Conservation (phyloP, 2,329 filamentous ascomycete species). For the Fusarium denticulatum region DNA sequence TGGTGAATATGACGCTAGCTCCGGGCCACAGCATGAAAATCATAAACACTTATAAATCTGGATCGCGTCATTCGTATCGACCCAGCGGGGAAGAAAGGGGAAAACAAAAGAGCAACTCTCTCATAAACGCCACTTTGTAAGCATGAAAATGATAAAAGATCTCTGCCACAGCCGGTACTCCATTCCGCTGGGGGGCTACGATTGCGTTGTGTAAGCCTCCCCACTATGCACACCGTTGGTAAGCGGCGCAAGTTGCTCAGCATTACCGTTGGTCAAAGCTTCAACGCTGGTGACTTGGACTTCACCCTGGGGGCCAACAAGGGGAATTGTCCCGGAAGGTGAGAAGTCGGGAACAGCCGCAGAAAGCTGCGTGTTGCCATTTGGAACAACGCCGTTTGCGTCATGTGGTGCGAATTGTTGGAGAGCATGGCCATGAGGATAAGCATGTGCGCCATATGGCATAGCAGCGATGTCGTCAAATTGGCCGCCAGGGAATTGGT, state of each 20-base stretch:
- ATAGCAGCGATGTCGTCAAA: slow-evolving; percentile 47
- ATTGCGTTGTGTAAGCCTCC: slow-evolving; percentile 19
- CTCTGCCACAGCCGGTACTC: slow-evolving; percentile 3
- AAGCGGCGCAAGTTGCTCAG: slow-evolving; percentile 27
- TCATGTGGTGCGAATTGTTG: slow-evolving; percentile 53
- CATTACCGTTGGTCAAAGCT: slow-evolving; percentile 36
- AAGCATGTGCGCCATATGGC: slow-evolving; percentile 47
- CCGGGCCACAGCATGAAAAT: slow-evolving; percentile 22
- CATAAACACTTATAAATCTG: slow-evolving; percentile 35
- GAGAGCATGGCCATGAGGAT: slow-evolving; percentile 43
- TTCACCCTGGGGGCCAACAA: slow-evolving; percentile 24
- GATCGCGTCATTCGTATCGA: slow-evolving; percentile 33
- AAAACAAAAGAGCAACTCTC: slow-evolving; percentile 10
- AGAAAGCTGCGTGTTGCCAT: slow-evolving; percentile 49
- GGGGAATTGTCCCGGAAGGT: slow-evolving; percentile 44
- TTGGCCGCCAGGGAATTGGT: slow-evolving; percentile 41
- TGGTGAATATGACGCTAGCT: slow-evolving; percentile 25
- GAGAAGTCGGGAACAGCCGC: slow-evolving; percentile 54
- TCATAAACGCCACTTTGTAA: slow-evolving; percentile 6
- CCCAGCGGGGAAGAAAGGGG: background rate
- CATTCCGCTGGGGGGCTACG: slow-evolving; percentile 21
- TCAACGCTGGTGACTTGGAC: slow-evolving; percentile 15
- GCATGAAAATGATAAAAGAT: background rate
- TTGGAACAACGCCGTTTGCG: slow-evolving; percentile 40
- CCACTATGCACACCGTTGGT: slow-evolving; percentile 46